Conservation (phyloP, 73 alveolate species). For the Durusdinium trenchii region DNA sequence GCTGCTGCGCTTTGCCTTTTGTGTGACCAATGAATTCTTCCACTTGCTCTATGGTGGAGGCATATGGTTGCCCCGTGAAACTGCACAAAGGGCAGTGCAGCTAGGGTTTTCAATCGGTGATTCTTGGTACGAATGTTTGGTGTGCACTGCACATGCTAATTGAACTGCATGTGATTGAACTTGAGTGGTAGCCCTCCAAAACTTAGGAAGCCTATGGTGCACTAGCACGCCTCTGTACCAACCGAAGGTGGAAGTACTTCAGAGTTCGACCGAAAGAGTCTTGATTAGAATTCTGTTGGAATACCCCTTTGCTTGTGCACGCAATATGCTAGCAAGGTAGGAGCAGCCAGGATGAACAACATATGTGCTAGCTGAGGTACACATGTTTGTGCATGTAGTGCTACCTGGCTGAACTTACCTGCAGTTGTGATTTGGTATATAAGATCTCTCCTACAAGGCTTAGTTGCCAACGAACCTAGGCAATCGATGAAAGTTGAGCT, state of each 20-base stretch:
- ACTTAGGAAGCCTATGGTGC: constrained; percentile 3
- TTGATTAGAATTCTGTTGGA: too few species aligned
- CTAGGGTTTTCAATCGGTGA: background rate
- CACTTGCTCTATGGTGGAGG: background rate
- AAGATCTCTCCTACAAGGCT: background rate
- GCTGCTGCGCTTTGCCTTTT: background rate
- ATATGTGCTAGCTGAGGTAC: background rate
- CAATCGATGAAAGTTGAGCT: background rate
- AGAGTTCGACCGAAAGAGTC: background rate
- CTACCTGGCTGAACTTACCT: background rate
- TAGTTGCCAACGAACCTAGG: background rate
- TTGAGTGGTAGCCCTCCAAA: background rate
- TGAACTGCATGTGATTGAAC: background rate
- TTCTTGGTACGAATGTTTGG: background rate
- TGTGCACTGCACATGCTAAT: background rate
- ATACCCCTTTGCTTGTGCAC: background rate
- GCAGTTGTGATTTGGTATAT: background rate
- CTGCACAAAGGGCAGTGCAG: background rate
- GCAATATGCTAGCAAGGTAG: background rate
- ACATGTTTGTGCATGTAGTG: background rate
- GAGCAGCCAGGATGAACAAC: background rate
- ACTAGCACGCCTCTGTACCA: background rate
- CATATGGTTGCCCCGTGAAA: background rate
- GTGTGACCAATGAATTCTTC: background rate
- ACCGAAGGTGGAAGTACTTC: background rate